Evolutionary conservation across 2,329 filamentous ascomycete species (phyloP).

Genomic region (Cladobotryum protrusum): DNA sequence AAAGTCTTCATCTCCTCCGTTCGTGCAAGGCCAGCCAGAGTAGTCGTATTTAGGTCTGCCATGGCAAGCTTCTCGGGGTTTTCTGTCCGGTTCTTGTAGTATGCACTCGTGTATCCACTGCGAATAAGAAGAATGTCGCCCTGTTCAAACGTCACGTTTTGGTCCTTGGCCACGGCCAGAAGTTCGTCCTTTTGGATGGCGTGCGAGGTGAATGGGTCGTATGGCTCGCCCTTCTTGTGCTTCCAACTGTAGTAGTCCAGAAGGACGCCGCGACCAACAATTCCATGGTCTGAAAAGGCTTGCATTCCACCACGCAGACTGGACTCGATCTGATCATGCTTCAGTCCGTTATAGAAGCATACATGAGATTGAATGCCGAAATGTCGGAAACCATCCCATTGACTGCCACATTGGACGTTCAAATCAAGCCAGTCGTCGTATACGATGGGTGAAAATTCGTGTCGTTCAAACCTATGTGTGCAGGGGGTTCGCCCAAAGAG

Average conservation of each 20-base stretch:
- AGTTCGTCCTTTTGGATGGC: conserved; percentile 26
- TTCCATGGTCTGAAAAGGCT: conserved; percentile 42
- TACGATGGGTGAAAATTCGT: not conserved
- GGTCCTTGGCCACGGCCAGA: conserved; percentile 31
- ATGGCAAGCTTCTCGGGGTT: conserved; percentile 33
- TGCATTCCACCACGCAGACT: conserved; percentile 42
- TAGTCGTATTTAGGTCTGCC: conserved; percentile 22
- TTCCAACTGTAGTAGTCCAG: conserved; percentile 45
- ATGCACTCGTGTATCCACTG: conserved; percentile 32
- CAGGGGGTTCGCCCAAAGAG: not conserved
- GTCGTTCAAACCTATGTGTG: not conserved
- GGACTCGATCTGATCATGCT: conserved; percentile 20
- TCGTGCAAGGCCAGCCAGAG: conserved; percentile 5
- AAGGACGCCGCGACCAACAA: conserved; percentile 44
- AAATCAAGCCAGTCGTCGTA: conserved; percentile 35
- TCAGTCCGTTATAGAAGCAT: conserved; percentile 45
- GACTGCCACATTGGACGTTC: conserved; percentile 49
- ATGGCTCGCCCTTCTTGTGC: conserved; percentile 28
- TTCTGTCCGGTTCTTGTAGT: conserved; percentile 13
- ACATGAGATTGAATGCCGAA: conserved; percentile 30
- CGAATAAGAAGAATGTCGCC: conserved; percentile 46
- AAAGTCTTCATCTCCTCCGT: not conserved
- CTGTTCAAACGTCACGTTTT: conserved; percentile 36
- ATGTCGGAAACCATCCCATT: conserved; percentile 47
- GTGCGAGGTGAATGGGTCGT: conserved; percentile 35